Evolutionary conservation across 1,284 basidiomycete genomes (phyloP), one percentile per base, ranked within the genome.

Genomic region (Leccinum fuscescens): DNA sequence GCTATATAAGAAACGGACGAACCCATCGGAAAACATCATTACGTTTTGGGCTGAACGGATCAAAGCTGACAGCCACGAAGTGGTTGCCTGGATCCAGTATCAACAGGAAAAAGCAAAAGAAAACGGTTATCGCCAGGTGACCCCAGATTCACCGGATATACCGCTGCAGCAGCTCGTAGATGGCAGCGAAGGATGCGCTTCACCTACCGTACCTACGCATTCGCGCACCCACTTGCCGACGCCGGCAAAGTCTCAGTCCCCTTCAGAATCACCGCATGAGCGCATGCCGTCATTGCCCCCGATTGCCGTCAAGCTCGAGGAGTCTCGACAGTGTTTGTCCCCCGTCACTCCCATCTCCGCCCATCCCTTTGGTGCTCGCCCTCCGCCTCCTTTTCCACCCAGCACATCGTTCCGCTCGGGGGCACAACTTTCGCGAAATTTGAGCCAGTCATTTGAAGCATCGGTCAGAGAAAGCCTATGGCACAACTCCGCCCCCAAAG

Each of bases 291-390:
- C 74, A 17, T 54, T 75, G 29, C 71, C 71, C 1, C 67, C 70
- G 22, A 75, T 72, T 50, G 67, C 67, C 8, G 62, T 75, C 54
- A 72, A 72, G 59, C 22, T 62, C 5, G 71, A 72, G 12, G 71
- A 70, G 0, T 1, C 15, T 3, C 52, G 53, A 29, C 54, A 48
- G 5, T 56, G 54, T 31, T 15, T 60, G 1, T 64, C 62, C 0
- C 61, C 68, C 9, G 31, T 59, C n/a, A n/a, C 42, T 42, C 39
- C 39, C n/a, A n/a, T 42, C n/a, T 42, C 39, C n/a, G 37, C 15
- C 39, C 39, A 46, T 4, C 22, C 54, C 11, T 58, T 62, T 8
- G 58, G 60, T 0, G 44, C 39, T 4, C 22, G 57, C 0, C 53
- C 67, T 3, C 55, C 67, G 1, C 31, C 8, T 15, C 2, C 7